Percentiles rank a stretch among this genome's conserved stretches.
Conservation (phyloP, 2,329 filamentous ascomycete genomes). For the Bipolaris victoriae region DNA sequence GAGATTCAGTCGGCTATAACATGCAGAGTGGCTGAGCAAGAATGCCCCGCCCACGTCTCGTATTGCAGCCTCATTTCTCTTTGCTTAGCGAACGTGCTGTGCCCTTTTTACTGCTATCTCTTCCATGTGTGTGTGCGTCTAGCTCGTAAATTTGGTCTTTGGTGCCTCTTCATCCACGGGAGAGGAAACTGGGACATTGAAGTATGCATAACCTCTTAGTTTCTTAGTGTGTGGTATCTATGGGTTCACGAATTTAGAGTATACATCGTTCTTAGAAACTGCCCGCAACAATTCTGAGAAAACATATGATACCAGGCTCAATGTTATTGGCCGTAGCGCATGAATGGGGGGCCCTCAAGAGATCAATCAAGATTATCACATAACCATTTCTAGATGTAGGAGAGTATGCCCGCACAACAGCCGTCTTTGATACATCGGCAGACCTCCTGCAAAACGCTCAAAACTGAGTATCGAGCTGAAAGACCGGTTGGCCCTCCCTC, state of each 20-base stretch:
- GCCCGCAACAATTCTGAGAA: neutral
- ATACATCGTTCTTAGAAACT: too few species aligned
- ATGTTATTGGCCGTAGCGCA: neutral
- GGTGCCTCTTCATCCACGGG: neutral
- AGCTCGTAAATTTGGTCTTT: neutral
- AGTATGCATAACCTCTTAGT: too few species aligned
- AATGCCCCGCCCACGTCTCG: neutral
- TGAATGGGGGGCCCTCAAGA: neutral
- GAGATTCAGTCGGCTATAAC: too few species aligned
- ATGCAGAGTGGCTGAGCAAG: neutral
- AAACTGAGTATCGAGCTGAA: conserved; percentile 26
- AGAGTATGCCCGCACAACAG: neutral
- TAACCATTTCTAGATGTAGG: neutral
- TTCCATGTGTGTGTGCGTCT: neutral
- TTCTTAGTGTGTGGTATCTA: too few species aligned
- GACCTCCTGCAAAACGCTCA: neutral
- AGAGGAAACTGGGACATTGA: neutral
- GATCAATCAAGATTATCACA: neutral
- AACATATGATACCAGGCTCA: neutral
- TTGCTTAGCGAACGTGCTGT: neutral
- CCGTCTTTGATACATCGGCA: neutral
- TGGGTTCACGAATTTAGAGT: too few species aligned
- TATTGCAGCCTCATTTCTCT: too few species aligned
- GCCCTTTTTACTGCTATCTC: neutral
- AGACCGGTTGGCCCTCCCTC: conserved; percentile 41